A percentile compares a stretch with the other conserved stretches of the same genome.
phyloP scores from a whole-genome alignment of 2,329 filamentous ascomycete genomes.

The Ilyonectria mors-panacis region DNA sequence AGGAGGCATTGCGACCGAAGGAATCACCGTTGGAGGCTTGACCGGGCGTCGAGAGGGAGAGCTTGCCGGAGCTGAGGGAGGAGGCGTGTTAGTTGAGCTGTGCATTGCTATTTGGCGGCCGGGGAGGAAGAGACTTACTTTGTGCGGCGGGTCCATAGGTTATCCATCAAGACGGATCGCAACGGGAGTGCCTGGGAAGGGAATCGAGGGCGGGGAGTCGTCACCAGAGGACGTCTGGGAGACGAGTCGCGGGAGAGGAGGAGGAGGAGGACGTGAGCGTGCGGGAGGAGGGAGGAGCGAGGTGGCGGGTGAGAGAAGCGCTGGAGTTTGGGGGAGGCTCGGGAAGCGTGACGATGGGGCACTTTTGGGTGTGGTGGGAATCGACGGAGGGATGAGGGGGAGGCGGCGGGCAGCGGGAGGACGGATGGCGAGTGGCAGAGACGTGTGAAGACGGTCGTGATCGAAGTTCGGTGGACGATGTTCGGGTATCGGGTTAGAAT shows the following conservation, averaged over 20 bases:
- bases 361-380: slow-evolving; percentile 10
- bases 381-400: slow-evolving; percentile 27
- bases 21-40: slow-evolving; percentile 67
- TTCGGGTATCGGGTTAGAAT: slow-evolving; percentile 24
- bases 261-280: slow-evolving; percentile 18
- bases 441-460: slow-evolving; percentile 6
- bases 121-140: slow-evolving; percentile 71
- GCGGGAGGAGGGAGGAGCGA: slow-evolving; percentile 1
- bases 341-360: slow-evolving; percentile 15
- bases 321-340: slow-evolving; percentile 14
- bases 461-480: slow-evolving; percentile 10
- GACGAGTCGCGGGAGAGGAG: slow-evolving; percentile 26
- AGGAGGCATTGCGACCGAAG: slow-evolving; percentile 73
- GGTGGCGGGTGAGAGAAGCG: slow-evolving; percentile 13
- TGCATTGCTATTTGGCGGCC: slow-evolving; percentile 11
- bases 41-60: slow-evolving; percentile 86
- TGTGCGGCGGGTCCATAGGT: slow-evolving; percentile 85
- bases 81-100: slow-evolving; percentile 33
- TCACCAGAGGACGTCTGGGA: slow-evolving; percentile 40
- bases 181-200: slow-evolving; percentile 41
- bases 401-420: slow-evolving; percentile 18
- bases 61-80: slow-evolving; percentile 81
- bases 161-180: slow-evolving; percentile 68
- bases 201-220: slow-evolving; percentile 44
- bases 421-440: slow-evolving; percentile 2